These are phyloP conservation scores for Lasiosphaeria ovina DNA, from an alignment of 495 filamentous ascomycete species.

Conservation along the genomic window DNA sequence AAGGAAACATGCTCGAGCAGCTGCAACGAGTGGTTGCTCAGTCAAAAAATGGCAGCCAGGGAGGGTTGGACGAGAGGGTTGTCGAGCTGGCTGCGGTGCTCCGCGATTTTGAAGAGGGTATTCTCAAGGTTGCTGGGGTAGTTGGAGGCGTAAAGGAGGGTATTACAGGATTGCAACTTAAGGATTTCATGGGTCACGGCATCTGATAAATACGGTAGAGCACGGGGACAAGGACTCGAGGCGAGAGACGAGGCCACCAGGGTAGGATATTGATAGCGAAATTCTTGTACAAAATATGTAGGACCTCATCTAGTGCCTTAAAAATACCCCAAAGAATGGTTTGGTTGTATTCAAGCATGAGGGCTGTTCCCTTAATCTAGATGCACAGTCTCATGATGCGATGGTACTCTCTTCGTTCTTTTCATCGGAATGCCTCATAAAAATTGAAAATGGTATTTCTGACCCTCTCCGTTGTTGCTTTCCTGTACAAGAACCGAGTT, in stretches of 20 bases:
- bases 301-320: neutral
- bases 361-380: no score
- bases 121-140: slow-evolving; percentile 70
- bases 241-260: neutral
- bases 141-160: slow-evolving; percentile 68
- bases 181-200: slow-evolving; percentile 44
- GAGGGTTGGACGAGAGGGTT: slow-evolving; percentile 40
- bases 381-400: no score
- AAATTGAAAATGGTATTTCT: slow-evolving; percentile 24
- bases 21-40: slow-evolving; percentile 62
- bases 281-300: slow-evolving; percentile 5
- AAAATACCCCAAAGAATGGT: neutral
- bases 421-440: no score
- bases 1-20: slow-evolving; percentile 65
- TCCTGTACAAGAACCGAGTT: neutral
- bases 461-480: slow-evolving; percentile 3
- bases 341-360: no score
- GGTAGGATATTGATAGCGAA: neutral
- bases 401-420: no score
- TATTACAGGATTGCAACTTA: slow-evolving; percentile 64
- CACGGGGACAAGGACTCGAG: neutral
- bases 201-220: slow-evolving; percentile 7
- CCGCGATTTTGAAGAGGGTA: slow-evolving; percentile 74
- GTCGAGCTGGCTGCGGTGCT: slow-evolving; percentile 63
- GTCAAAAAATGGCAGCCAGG: slow-evolving; percentile 47